phyloP scores from a whole-genome alignment of 2,329 filamentous ascomycete species.

The Paracoccidioides lutzii region DNA sequence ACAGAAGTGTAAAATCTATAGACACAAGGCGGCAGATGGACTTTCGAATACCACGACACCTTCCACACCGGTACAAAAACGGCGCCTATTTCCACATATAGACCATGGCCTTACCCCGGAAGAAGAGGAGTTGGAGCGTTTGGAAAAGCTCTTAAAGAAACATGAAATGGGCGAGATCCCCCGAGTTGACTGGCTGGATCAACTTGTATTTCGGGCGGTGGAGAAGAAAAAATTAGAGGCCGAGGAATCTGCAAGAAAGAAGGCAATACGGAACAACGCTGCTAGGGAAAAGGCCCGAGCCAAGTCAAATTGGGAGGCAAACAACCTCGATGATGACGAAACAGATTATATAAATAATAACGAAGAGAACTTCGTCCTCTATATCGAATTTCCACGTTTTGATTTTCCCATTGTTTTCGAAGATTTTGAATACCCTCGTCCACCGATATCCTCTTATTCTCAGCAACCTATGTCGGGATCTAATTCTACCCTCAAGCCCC shows the following conservation, averaged over 20 bases:
- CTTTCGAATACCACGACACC: constrained; percentile 69
- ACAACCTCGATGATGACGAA: constrained; percentile 15
- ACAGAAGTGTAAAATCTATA: constrained; percentile 79
- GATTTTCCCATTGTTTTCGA: constrained; percentile 93
- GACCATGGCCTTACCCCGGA: constrained; percentile 46
- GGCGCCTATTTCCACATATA: constrained; percentile 37
- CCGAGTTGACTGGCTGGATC: constrained; percentile 87
- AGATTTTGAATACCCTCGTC: constrained; percentile 80
- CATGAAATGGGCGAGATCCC: constrained; percentile 96
- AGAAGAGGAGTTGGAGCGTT: constrained; percentile 73
- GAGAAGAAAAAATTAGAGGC: constrained; percentile 61
- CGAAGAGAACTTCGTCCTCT: constrained; percentile 62
- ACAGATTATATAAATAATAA: constrained; percentile 22
- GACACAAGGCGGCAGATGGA: constrained; percentile 73
- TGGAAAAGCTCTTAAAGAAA: constrained; percentile 87
- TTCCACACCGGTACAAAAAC: constrained; percentile 46
- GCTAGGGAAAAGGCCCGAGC: constrained; percentile 16
- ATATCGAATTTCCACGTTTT: constrained; percentile 84
- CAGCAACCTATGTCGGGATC: constrained; percentile 51
- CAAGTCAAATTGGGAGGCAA: constrained; percentile 15
- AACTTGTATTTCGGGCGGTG: constrained; percentile 79
- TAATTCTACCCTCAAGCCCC: constrained; percentile 60
- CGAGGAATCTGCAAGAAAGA: constrained; percentile 51
- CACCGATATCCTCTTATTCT: constrained; percentile 64
- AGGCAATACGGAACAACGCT: constrained; percentile 28